Percentiles rank a stretch among this genome's conserved stretches.
Evolutionary conservation across 2,329 filamentous ascomycete genomes (phyloP).

Genomic region (Clathrospora elynae): DNA sequence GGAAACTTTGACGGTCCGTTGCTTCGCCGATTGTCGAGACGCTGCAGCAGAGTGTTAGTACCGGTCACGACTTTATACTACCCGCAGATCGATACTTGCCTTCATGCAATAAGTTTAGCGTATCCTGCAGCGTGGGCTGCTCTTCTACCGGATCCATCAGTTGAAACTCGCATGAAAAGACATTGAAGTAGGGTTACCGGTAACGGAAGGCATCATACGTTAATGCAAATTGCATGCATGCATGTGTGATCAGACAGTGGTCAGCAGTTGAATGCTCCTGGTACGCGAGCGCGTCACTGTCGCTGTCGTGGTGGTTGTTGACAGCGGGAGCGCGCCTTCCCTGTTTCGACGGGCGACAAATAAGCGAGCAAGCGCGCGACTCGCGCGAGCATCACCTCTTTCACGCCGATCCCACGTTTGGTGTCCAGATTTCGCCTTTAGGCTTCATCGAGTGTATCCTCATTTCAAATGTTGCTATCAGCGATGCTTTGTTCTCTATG

Average conservation of each 20-base stretch:
- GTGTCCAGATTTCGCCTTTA: constrained; percentile 16
- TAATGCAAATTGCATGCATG: constrained; percentile 28
- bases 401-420: constrained; percentile 23
- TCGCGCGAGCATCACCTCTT: constrained; percentile 8
- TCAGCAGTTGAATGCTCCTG: constrained; percentile 27
- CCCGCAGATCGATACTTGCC: constrained; percentile 34
- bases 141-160: constrained; percentile 39
- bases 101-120: constrained; percentile 45
- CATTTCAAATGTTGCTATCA: constrained; percentile 4
- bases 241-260: constrained; percentile 26
- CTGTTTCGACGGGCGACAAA: constrained; percentile 21
- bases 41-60: constrained; percentile 40
- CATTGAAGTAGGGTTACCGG: constrained; percentile 28
- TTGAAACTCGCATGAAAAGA: constrained; percentile 10
- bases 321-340: constrained; percentile 33
- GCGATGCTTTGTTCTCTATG: constrained; percentile 2
- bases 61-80: constrained; percentile 15
- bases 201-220: constrained; percentile 39
- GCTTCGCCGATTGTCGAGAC: constrained; percentile 62
- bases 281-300: constrained; percentile 30
- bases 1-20: constrained; percentile 66
- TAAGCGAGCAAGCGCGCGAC: constrained; percentile 28
- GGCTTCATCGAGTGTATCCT: constrained; percentile 11
- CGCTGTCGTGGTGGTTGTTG: constrained; percentile 33
- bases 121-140: constrained; percentile 39